Conservation (phyloP, 768 basidiomycete genomes). For the Galerina sulciceps region DNA sequence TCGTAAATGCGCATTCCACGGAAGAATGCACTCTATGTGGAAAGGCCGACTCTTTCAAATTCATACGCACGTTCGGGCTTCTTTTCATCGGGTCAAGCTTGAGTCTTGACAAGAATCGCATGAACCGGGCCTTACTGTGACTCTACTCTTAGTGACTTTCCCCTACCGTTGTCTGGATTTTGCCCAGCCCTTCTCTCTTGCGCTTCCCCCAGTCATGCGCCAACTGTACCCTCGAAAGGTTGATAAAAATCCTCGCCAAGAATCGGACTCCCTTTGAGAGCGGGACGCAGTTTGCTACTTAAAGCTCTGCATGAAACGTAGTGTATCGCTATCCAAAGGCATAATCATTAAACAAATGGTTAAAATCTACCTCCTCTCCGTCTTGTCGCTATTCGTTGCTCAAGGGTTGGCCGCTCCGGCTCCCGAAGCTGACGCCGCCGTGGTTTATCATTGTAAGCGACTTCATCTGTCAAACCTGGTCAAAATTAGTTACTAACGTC, state of each 20-base stretch:
- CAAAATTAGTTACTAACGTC: background rate
- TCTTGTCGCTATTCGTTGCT: background rate
- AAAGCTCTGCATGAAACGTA: background rate
- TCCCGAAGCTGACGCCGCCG: slow-evolving; percentile 2
- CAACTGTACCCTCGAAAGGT: background rate
- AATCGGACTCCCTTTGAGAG: background rate
- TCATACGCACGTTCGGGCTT: background rate
- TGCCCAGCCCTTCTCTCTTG: background rate
- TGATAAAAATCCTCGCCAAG: background rate
- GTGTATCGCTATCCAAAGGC: background rate
- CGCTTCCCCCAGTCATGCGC: background rate
- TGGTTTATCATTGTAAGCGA: slow-evolving; percentile 11
- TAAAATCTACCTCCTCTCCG: slow-evolving; percentile 8
- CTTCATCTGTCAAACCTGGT: background rate
- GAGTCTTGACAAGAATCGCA: too few relatives aligned
- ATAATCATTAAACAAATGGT: slow-evolving; percentile 3
- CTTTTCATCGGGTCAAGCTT: background rate
- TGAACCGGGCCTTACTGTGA: background rate
- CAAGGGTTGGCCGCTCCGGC: slow-evolving; percentile 2
- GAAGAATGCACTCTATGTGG: background rate
- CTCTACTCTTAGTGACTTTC: background rate
- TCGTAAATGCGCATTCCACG: background rate
- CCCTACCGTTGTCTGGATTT: background rate
- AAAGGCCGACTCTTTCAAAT: background rate
- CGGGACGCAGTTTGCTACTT: background rate